phyloP scores from a whole-genome alignment of 2,329 filamentous ascomycete species.

The Hysterium pulicare region DNA sequence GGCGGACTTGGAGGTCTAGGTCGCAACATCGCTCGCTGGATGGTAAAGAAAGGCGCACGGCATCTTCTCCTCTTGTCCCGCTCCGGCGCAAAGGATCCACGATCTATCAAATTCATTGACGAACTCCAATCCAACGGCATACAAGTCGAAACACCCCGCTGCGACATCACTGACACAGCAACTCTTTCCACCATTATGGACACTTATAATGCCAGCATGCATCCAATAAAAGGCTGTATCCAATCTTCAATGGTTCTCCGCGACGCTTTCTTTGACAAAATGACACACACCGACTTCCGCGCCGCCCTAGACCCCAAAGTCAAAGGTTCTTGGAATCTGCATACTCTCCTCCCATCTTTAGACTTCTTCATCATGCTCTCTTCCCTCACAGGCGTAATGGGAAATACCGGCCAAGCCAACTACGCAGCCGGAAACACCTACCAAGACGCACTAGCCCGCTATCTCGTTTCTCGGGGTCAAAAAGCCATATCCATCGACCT shows the following conservation, averaged over 20 bases:
- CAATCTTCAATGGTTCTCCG: constrained; percentile 9
- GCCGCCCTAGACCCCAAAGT: constrained; percentile 6
- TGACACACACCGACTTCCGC: constrained; percentile 8
- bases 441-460: constrained; percentile 7
- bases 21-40: constrained; percentile 3
- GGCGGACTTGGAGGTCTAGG: background rate
- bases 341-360: constrained; percentile 4
- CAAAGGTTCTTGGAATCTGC: constrained; percentile 10
- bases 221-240: constrained; percentile 9
- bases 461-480: constrained; percentile 12
- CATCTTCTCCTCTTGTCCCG: constrained; percentile 8
- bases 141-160: background rate
- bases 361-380: constrained; percentile 9
- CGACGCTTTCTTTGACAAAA: constrained; percentile 12
- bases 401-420: constrained; percentile 6
- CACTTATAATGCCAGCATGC: background rate
- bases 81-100: background rate
- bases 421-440: constrained; percentile 6
- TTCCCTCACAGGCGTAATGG: constrained; percentile 4
- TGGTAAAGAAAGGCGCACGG: constrained; percentile 10
- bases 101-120: background rate
- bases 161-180: background rate
- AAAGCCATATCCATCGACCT: constrained; percentile 12
- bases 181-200: background rate
- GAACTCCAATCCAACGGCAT: background rate